Evolutionary conservation across 768 basidiomycete genomes (phyloP), one percentile per base, ranked within the genome.

Genomic region (Psilocybe subaeruginosa): DNA sequence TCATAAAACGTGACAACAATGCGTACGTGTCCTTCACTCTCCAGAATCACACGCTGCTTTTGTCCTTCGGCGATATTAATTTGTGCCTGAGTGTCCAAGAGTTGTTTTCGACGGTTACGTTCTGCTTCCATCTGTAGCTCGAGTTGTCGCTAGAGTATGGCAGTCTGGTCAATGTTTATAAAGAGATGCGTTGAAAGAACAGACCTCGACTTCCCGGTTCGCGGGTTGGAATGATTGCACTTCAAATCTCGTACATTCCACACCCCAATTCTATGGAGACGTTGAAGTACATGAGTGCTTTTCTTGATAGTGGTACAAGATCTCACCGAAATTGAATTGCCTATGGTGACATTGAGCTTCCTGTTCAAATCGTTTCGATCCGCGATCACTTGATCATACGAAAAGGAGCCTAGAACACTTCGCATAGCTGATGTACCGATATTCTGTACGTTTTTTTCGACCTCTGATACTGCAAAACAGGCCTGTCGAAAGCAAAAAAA

Each of bases 51-150:
- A 6, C 81, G 76, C 66, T 84, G 83, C 63, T 86, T 86, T 54
- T 82, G 78, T 8, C 85, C 85, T 65, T 86, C 85, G 0, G 85
- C 84, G 43, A 86, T 76, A 66, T 86, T 86, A 61, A 86, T 80
- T 58, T 82, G 80, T 0, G 85, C 85, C 64, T 84, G 80, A 0
- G 85, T 86, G 65, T 86, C 84, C 19, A 86, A 72, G 12, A 85
- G 74, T 60, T 85, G 83, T 64, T 85, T 86, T 33, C 85, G 74
- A 17, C 85, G 68, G 62, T 85, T 83, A 33, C 85, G 70, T 63
- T 86, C 85, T 0, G 84, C 85, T 67, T 84, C 82, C 83, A 85
- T 85, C 68, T 85, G 83, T 9, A 85, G 75, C 62, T 85, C 84
- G 2, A 85, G 77, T 79, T 85, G 84, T n/a, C 82, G 77, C 82